Conservation (phyloP, 345 rosid genomes). For the Citrus trifoliata region DNA sequence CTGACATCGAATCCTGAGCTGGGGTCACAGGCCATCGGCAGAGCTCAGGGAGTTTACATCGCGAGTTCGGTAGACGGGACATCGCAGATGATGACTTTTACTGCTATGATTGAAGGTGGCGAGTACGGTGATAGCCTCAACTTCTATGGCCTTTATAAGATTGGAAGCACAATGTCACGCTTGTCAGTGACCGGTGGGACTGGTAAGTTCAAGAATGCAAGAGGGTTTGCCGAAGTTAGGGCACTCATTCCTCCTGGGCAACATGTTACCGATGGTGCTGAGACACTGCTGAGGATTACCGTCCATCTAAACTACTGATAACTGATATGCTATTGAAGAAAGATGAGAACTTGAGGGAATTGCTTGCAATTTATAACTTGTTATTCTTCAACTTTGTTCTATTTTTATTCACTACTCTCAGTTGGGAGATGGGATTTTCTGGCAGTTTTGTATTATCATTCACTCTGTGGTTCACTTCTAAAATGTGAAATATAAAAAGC, state of each 20-base stretch:
- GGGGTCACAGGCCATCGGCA: constrained; percentile 44
- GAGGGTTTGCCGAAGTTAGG: constrained; percentile 42
- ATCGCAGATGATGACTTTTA: constrained; percentile 55
- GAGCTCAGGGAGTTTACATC: constrained; percentile 49
- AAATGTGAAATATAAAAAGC: not conserved
- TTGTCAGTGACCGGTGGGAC: constrained; percentile 50
- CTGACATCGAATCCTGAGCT: constrained; percentile 42
- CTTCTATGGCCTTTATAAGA: constrained; percentile 45
- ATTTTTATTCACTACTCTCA: not conserved
- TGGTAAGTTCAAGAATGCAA: constrained; percentile 43
- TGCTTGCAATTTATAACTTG: too few species aligned
- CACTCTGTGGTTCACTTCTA: not conserved
- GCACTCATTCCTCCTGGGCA: constrained; percentile 50
- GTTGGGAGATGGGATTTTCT: not conserved
- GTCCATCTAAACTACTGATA: constrained; percentile 31
- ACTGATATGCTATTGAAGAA: not conserved
- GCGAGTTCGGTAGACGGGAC: constrained; percentile 47
- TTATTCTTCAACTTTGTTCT: not conserved
- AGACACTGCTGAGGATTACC: constrained; percentile 44
- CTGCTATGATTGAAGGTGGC: constrained; percentile 51
- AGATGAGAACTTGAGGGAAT: not conserved
- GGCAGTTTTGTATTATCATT: not conserved
- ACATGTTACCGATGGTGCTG: constrained; percentile 34
- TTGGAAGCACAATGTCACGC: constrained; percentile 39
- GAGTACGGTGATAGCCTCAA: constrained; percentile 53